These are phyloP conservation scores for Sporisorium sorghi DNA, from an alignment of 1,284 basidiomycete species.

Conservation along the genomic window DNA sequence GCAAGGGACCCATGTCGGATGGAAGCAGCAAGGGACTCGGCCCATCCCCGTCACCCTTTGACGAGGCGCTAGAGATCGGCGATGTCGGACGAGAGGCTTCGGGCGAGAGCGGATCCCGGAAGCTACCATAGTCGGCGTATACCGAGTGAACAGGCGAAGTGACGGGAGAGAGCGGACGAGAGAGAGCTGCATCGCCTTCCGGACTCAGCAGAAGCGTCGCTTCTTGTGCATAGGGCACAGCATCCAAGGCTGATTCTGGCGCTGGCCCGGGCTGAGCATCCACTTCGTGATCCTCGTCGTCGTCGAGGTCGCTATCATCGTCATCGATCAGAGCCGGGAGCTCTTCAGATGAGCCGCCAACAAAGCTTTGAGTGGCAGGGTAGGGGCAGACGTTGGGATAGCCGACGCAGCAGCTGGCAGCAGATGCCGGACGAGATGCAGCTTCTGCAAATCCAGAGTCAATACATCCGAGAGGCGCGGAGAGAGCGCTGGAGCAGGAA, in stretches of 20 bases:
- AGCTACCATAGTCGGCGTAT: conserved; percentile 16
- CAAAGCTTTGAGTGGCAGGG: conserved; percentile 18
- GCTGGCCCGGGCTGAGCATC: conserved; percentile 2
- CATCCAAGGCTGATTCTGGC: neutral
- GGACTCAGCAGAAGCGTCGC: conserved; percentile 3
- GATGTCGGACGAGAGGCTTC: conserved; percentile 43
- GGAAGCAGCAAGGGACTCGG: conserved; percentile 30
- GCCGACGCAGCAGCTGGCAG: conserved; percentile 32
- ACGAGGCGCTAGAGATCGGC: conserved; percentile 41
- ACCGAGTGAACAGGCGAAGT: conserved; percentile 30
- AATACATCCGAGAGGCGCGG: neutral
- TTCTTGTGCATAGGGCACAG: neutral
- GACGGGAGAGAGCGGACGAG: conserved; percentile 30
- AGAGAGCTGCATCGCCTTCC: conserved; percentile 9
- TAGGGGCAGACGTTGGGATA: conserved; percentile 53
- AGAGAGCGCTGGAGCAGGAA: conserved; percentile 19
- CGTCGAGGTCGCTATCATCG: conserved; percentile 45
- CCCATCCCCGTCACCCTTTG: conserved; percentile 37
- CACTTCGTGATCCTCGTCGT: conserved; percentile 44
- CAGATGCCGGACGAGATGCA: conserved; percentile 23
- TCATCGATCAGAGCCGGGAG: conserved; percentile 50
- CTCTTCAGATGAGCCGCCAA: conserved; percentile 38
- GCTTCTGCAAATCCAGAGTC: conserved; percentile 46
- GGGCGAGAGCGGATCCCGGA: conserved; percentile 32
- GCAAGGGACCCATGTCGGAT: conserved; percentile 22